Evolutionary conservation across 2,329 filamentous ascomycete species (phyloP), one percentile per base, ranked within the genome.

Genomic region (Geosmithia morbida): DNA sequence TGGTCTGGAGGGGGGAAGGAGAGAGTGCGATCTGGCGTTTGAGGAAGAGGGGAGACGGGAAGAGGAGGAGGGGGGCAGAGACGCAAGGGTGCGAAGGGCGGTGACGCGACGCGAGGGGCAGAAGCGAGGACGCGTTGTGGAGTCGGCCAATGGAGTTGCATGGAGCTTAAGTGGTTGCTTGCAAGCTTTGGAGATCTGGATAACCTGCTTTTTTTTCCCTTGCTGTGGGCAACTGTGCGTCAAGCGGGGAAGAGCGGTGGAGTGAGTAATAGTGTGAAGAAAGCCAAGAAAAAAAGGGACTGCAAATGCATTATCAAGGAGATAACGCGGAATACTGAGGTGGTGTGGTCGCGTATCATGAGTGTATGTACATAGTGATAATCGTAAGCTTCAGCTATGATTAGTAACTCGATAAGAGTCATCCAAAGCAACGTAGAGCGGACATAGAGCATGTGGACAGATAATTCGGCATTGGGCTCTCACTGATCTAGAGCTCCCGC

Each of bases 401-500:
- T n/a, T n/a, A n/a, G n/a, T n/a, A n/a, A n/a, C n/a, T n/a, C n/a
- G n/a, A n/a, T n/a, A n/a, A n/a, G n/a, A n/a, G n/a, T n/a, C n/a
- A n/a, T n/a, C n/a, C n/a, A n/a, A n/a, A n/a, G n/a, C n/a, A n/a
- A n/a, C n/a, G n/a, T n/a, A n/a, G n/a, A n/a, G n/a, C n/a, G n/a
- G n/a, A n/a, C n/a, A n/a, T n/a, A n/a, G n/a, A n/a, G n/a, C n/a
- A n/a, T n/a, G n/a, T n/a, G n/a, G n/a, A n/a, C n/a, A n/a, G n/a
- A n/a, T n/a, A n/a, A n/a, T n/a, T n/a, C n/a, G n/a, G n/a, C n/a
- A n/a, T n/a, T n/a, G n/a, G n/a, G n/a, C n/a, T n/a, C n/a, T n/a
- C 22, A 26, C 22, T 8, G 4, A 20, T 26, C 22, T 49, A 44
- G 13, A 83, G 56, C 52, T 81, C 78, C 49, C 74, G 71, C 16